Conservation (phyloP, 345 rosid genomes). For the Laguncularia racemosa region DNA sequence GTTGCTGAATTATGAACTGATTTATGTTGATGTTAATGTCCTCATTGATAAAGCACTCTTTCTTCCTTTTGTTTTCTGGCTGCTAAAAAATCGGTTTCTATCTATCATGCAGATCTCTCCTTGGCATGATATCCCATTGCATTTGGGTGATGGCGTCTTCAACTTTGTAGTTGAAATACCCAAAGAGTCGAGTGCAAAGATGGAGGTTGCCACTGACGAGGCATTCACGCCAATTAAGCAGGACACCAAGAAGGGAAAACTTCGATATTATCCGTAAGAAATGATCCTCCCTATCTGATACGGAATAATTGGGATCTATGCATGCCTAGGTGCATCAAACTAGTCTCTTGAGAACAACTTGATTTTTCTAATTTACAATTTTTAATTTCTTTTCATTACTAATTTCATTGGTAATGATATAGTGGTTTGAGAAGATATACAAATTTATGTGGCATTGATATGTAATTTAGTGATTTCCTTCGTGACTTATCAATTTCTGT, state of each 20-base stretch:
- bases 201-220: conserved; percentile 98
- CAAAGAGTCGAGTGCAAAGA: conserved; percentile 87
- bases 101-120: conserved; percentile 60
- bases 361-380: no score
- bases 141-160: conserved; percentile 71
- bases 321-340: not conserved
- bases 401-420: no score
- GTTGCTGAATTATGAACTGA: no score
- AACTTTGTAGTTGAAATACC: conserved; percentile 89
- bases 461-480: no score
- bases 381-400: no score
- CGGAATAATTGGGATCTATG: not conserved
- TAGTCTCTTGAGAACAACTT: no score
- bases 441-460: no score
- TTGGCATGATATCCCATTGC: conserved; percentile 91
- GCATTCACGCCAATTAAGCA: conserved; percentile 87
- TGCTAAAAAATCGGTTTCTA: not conserved
- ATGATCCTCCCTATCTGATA: not conserved
- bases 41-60: no score
- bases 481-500: no score
- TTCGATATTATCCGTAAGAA: conserved; percentile 66
- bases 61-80: no score
- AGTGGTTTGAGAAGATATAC: no score
- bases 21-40: no score
- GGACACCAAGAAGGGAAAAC: conserved; percentile 73